Conservation (phyloP, 1,284 basidiomycete genomes). For the Apiotrichum sp. region DNA sequence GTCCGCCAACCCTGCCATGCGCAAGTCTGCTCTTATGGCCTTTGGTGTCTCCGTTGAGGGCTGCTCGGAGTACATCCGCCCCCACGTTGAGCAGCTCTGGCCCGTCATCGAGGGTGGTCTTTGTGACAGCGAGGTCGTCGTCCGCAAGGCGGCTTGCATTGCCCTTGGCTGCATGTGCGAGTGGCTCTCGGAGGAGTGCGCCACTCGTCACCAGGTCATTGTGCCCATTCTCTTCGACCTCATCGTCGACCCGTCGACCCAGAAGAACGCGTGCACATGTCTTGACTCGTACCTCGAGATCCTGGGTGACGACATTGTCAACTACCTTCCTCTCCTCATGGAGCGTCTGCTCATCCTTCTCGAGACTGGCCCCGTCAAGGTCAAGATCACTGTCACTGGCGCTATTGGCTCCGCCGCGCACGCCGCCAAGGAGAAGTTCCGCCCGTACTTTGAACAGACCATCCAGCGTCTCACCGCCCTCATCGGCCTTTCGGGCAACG, state of each 20-base stretch:
- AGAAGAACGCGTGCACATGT: conserved; percentile 88
- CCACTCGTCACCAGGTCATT: conserved; percentile 72
- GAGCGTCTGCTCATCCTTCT: conserved; percentile 84
- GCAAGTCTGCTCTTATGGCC: conserved; percentile 92
- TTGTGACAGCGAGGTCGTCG: conserved; percentile 71
- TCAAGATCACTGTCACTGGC: conserved; percentile 95
- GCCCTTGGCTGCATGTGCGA: conserved; percentile 96
- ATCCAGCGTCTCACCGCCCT: conserved; percentile 81
- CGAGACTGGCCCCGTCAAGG: conserved; percentile 72
- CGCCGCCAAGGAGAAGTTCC: conserved; percentile 87
- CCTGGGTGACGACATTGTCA: conserved; percentile 74
- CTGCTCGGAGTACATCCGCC: conserved; percentile 96
- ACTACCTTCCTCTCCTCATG: conserved; percentile 94
- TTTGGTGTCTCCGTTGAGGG: conserved; percentile 96
- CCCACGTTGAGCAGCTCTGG: conserved; percentile 88
- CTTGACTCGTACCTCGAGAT: conserved; percentile 96
- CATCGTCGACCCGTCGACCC: conserved; percentile 80
- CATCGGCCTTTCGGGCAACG: conserved; percentile 69
- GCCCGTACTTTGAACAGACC: conserved; percentile 90
- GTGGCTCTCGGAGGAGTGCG: conserved; percentile 93
- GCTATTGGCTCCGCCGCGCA: conserved; percentile 98
- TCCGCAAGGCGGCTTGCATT: conserved; percentile 90
- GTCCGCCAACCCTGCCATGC: conserved; percentile 66
- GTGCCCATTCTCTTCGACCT: conserved; percentile 87
- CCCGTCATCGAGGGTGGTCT: conserved; percentile 88